Conservation (phyloP, 768 basidiomycete genomes). For the Mycena pura region DNA sequence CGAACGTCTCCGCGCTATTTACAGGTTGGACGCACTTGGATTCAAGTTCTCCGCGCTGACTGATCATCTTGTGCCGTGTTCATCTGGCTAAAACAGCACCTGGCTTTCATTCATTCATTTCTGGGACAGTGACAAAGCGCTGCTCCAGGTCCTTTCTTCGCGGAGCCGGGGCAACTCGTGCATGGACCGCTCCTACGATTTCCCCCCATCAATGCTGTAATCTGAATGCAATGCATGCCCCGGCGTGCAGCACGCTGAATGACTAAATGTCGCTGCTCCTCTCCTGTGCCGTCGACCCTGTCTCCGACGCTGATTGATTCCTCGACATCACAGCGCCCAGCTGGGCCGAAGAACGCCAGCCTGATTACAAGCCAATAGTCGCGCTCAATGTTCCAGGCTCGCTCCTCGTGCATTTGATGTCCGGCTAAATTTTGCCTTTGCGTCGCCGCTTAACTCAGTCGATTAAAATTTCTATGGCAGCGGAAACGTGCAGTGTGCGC, state of each 20-base stretch:
- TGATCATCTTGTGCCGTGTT: neutral
- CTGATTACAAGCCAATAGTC: no score
- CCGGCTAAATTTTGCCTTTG: constrained; percentile 3
- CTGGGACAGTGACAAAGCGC: no score
- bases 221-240: neutral
- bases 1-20: no score
- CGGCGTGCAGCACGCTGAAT: neutral
- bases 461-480: neutral
- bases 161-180: constrained; percentile 10
- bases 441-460: no score
- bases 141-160: neutral
- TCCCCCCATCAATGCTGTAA: neutral
- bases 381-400: no score
- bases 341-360: neutral
- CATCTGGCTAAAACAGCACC: constrained; percentile 1
- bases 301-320: constrained; percentile 2
- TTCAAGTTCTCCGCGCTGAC: neutral
- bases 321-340: constrained; percentile 1
- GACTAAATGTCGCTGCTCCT: neutral
- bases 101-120: constrained; percentile 15
- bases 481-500: no score
- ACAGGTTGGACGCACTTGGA: no score
- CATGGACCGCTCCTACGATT: neutral
- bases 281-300: neutral
- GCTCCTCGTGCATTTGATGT: constrained; percentile 4